Evolutionary conservation across 2,329 filamentous ascomycete genomes (phyloP).

Genomic region (Colletotrichum chrysophilum): DNA sequence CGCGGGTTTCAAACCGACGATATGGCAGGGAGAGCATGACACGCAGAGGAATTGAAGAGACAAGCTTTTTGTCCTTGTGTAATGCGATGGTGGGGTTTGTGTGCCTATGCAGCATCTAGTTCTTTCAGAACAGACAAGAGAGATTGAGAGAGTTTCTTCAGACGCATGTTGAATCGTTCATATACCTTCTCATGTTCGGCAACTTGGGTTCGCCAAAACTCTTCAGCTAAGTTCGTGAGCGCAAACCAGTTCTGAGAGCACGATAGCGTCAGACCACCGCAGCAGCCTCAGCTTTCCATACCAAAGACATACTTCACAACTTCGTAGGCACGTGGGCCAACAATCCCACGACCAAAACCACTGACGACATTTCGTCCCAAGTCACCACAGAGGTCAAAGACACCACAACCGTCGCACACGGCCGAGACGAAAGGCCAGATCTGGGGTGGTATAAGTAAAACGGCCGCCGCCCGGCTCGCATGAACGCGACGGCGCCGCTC

Average conservation of each 20-base stretch:
- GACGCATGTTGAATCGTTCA: rapidly evolving
- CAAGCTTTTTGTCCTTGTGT: neutral
- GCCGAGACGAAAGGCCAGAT: neutral
- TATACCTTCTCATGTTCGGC: neutral
- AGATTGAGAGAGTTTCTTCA: neutral
- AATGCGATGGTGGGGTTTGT: neutral
- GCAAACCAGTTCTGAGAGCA: neutral
- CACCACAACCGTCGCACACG: neutral
- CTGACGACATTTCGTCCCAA: neutral
- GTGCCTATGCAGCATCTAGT: neutral
- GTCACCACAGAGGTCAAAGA: neutral
- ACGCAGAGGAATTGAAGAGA: neutral
- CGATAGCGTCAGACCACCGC: neutral
- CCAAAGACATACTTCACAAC: neutral
- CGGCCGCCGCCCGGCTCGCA: neutral
- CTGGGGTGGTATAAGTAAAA: neutral
- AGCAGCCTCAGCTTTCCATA: rapidly evolving
- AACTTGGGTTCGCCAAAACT: rapidly evolving
- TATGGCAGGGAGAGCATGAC: neutral
- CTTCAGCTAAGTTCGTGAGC: rapidly evolving
- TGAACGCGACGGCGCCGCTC: neutral
- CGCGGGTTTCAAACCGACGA: neutral
- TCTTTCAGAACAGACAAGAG: neutral
- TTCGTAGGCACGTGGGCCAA: neutral
- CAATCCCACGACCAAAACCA: neutral